Conservation (phyloP, 2,329 filamentous ascomycete genomes). For the Diaporthe longicolla region DNA sequence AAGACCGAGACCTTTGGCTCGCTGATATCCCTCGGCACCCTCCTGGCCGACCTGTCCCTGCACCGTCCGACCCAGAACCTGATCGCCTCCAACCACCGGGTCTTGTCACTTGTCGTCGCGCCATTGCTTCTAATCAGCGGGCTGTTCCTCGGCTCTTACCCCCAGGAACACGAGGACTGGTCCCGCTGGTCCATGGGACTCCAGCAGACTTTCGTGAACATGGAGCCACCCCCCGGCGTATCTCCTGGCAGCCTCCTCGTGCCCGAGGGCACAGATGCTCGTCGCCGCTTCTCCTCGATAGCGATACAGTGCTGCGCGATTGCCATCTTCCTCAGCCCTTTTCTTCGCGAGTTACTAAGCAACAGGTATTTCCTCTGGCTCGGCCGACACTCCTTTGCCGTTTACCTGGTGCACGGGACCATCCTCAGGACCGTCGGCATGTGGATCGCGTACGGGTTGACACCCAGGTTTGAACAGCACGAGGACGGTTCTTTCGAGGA, state of each 20-base stretch:
- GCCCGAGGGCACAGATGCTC: conserved; percentile 54
- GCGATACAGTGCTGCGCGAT: conserved; percentile 63
- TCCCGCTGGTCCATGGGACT: conserved; percentile 58
- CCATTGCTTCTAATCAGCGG: conserved; percentile 58
- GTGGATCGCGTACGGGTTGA: conserved; percentile 67
- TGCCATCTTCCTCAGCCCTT: conserved; percentile 65
- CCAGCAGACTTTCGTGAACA: conserved; percentile 44
- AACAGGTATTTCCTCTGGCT: conserved; percentile 66
- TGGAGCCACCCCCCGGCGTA: conserved; percentile 52
- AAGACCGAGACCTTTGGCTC: conserved; percentile 68
- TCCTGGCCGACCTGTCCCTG: conserved; percentile 65
- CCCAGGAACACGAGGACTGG: conserved; percentile 65
- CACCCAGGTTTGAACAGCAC: conserved; percentile 43
- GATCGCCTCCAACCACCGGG: conserved; percentile 56
- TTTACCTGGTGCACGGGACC: conserved; percentile 68
- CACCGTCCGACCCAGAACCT: conserved; percentile 61
- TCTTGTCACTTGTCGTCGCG: conserved; percentile 51
- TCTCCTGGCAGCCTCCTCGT: conserved; percentile 62
- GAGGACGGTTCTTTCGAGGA: conserved; percentile 57
- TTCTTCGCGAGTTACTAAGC: conserved; percentile 62
- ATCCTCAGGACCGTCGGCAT: conserved; percentile 64
- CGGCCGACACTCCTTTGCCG: conserved; percentile 68
- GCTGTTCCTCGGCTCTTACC: conserved; percentile 63
- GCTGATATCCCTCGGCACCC: conserved; percentile 65
- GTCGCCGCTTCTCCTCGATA: conserved; percentile 61